Conservation (phyloP, 805 yeast genomes). For the Pichia eremophila region DNA sequence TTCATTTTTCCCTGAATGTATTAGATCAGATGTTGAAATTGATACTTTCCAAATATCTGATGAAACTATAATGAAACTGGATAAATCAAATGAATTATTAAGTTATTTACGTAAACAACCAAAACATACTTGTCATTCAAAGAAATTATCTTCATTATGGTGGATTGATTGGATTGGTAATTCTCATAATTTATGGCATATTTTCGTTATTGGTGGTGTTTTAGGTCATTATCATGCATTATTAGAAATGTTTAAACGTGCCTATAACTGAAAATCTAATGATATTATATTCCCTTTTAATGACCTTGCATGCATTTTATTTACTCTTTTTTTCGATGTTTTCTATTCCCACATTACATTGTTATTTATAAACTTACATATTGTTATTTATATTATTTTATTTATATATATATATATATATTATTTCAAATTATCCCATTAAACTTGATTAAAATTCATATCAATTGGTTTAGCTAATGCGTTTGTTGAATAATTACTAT, state of each 20-base stretch:
- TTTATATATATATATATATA: background rate
- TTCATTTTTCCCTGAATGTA: slow-evolving; percentile 80
- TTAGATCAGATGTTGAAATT: slow-evolving; percentile 60
- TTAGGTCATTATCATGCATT: slow-evolving; percentile 79
- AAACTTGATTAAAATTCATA: background rate
- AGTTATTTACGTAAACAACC: slow-evolving; percentile 36
- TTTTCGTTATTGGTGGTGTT: slow-evolving; percentile 83
- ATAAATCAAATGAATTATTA: slow-evolving; percentile 19
- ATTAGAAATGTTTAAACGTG: slow-evolving; percentile 51
- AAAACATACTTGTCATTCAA: slow-evolving; percentile 19
- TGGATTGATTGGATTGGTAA: slow-evolving; percentile 72
- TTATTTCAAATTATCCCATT: background rate
- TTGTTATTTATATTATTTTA: background rate
- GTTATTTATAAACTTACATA: background rate
- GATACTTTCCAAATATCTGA: slow-evolving; percentile 32
- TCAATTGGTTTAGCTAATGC: slow-evolving; percentile 7
- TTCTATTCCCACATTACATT: too few species aligned
- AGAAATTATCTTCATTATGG: slow-evolving; percentile 51
- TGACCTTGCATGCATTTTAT: background rate
- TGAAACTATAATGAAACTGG: slow-evolving; percentile 24
- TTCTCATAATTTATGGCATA: slow-evolving; percentile 92
- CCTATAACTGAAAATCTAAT: background rate
- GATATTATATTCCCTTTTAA: background rate
- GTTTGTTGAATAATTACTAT: slow-evolving; percentile 6
- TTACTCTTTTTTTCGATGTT: background rate